These are phyloP conservation scores for Entelexis sorbosivorans DNA, from an alignment of 1,139 yeast genomes.

Conservation along the genomic window DNA sequence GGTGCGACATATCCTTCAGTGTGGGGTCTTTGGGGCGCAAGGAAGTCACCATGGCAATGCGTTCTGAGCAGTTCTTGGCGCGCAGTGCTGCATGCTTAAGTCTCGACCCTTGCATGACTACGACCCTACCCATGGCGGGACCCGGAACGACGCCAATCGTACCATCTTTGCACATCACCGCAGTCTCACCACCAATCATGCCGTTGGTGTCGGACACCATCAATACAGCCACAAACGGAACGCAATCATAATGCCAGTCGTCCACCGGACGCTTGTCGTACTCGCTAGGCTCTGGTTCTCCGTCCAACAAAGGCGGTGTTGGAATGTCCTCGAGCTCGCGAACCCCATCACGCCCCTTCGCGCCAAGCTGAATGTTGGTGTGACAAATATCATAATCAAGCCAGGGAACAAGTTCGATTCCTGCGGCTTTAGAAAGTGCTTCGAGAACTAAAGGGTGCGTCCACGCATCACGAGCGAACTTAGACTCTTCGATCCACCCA, in stretches of 20 bases:
- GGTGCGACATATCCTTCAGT: constrained; percentile 34
- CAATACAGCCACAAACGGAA: constrained; percentile 53
- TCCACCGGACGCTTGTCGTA: constrained; percentile 24
- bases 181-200: constrained; percentile 53
- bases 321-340: constrained; percentile 12
- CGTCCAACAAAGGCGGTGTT: constrained; percentile 6
- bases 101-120: constrained; percentile 45
- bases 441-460: constrained; percentile 44
- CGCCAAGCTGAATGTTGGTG: constrained; percentile 30
- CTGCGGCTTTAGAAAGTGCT: constrained; percentile 43
- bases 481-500: constrained; percentile 38
- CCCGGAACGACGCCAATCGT: constrained; percentile 41
- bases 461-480: constrained; percentile 46
- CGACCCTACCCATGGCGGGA: constrained; percentile 46
- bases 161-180: constrained; percentile 38
- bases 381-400: constrained; percentile 49
- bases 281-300: constrained; percentile 2
- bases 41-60: constrained; percentile 43
- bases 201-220: constrained; percentile 47
- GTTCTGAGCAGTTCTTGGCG: constrained; percentile 43
- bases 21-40: constrained; percentile 37
- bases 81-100: constrained; percentile 49
- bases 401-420: constrained; percentile 42
- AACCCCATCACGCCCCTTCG: constrained; percentile 14
- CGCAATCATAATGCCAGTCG: constrained; percentile 51